Evolutionary conservation across 23 red algal species (phyloP).

Genomic region (Agarophyton chilense): DNA sequence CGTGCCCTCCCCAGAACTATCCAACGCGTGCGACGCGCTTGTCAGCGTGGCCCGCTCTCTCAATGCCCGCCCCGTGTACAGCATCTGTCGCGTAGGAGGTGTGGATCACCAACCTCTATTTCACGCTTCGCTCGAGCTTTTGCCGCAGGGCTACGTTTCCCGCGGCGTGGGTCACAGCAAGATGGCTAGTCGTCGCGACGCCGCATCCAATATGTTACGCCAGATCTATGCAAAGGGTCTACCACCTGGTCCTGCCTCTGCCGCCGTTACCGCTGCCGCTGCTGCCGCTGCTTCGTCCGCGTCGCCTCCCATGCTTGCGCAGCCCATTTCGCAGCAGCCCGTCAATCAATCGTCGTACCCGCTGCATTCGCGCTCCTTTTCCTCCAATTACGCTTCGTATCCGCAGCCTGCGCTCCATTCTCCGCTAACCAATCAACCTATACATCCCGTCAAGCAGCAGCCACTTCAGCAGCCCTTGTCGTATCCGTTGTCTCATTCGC

Average conservation of each 20-base stretch:
- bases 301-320: not conserved
- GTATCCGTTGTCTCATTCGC: not conserved
- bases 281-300: not conserved
- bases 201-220: conserved; percentile 32
- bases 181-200: conserved; percentile 33
- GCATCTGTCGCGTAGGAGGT: conserved; percentile 34
- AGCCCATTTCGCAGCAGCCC: not conserved
- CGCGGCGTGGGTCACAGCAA: conserved; percentile 34
- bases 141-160: conserved; percentile 19
- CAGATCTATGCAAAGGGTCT: conserved; percentile 12
- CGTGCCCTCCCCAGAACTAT: not conserved
- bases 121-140: conserved; percentile 8
- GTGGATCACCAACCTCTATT: conserved; percentile 63
- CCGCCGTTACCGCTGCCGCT: not conserved
- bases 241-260: not conserved
- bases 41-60: not conserved
- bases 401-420: not conserved
- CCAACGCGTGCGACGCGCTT: conserved; percentile 14
- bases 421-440: not conserved
- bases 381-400: not conserved
- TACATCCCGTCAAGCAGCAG: not conserved
- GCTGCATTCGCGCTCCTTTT: not conserved
- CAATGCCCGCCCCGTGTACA: not conserved
- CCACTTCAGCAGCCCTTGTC: not conserved
- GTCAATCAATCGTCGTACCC: not conserved